Evolutionary conservation across 306 rosid genomes (phyloP).

Genomic region (Dalbergia cochinchinensis): DNA sequence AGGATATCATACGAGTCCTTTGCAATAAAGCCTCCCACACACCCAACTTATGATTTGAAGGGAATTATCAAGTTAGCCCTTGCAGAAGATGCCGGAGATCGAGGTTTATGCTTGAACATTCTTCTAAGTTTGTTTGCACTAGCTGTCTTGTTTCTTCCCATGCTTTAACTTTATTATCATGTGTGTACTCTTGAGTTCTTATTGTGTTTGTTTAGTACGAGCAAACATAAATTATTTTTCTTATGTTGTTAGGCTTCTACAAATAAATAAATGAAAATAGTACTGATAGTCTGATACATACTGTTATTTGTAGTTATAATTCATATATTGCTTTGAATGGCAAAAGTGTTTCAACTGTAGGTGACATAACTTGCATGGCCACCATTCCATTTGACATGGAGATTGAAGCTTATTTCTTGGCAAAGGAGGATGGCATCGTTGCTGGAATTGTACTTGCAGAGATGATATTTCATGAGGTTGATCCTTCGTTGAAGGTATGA

Average conservation of each 20-base stretch:
- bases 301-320: conserved; percentile 11
- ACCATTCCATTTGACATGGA: conserved; percentile 80
- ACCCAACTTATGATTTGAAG: conserved; percentile 89
- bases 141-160: background rate
- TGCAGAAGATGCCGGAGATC: conserved; percentile 85
- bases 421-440: conserved; percentile 85
- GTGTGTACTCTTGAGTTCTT: background rate
- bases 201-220: conserved; percentile 1
- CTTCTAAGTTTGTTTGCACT: conserved; percentile 7
- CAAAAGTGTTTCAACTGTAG: conserved; percentile 56
- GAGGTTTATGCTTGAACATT: conserved; percentile 57
- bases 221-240: background rate
- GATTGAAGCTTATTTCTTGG: conserved; percentile 91
- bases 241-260: background rate
- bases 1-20: conserved; percentile 56
- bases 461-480: conserved; percentile 83
- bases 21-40: conserved; percentile 77
- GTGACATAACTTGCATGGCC: conserved; percentile 88
- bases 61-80: conserved; percentile 80
- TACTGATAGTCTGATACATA: background rate
- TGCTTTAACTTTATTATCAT: conserved; percentile 1
- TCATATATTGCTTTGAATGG: conserved; percentile 32
- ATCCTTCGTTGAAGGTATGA: conserved; percentile 81
- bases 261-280: background rate
- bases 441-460: conserved; percentile 90